Base-by-base conservation (phyloP, 352 stramenopile genomes). In the Pythium chondricola region DNA sequence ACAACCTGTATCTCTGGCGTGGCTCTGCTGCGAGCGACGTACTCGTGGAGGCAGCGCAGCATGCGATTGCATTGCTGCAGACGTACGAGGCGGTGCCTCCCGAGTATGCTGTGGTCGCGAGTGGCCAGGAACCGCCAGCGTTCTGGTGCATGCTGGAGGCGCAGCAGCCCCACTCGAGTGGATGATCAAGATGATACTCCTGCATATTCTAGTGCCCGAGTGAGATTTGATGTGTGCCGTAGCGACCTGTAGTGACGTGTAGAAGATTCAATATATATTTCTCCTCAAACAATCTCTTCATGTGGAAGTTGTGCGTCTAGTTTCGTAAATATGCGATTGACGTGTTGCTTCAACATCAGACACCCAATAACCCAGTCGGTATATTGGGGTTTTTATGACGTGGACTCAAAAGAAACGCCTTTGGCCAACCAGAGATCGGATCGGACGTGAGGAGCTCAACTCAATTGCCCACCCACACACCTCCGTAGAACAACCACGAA, bases 1-100 rank as follows among this genome's bases (percentile, higher is more conserved):
- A 90, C 53, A 89, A 81, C 57, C 76, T 87, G 68, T 88, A 79
- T 48, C 60, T 93, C 55, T 93, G 83, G 83, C 90, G 74, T 67
- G 83, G 83, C 38, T 61, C 64, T 16, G 65, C 74, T 33, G 78
- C 73, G 22, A 69, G 47, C 32, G 66, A 71, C 24, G 49, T 70
- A 21, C 67, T 77, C 26, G 52, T 88, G 22, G 70, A 88, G 33
- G 70, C 73, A 6, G 75, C 73, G 2, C 73, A 86, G 56, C 53
- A 75, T 22, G 83, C 75, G 6, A 72, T 67, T 25, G 56, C 69
- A 45, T 60, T 93, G 25, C 56, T 93, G 45, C 83, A 93, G 60
- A 59, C 51, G 37, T 93, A 80, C 51, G 83, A 93, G 52, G 54
- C 67, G 18, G 85, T 92, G 33, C 83, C 80, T 7, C 54, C 70